phyloP scores from a whole-genome alignment of 768 basidiomycete species.

The Lepiota venenata region DNA sequence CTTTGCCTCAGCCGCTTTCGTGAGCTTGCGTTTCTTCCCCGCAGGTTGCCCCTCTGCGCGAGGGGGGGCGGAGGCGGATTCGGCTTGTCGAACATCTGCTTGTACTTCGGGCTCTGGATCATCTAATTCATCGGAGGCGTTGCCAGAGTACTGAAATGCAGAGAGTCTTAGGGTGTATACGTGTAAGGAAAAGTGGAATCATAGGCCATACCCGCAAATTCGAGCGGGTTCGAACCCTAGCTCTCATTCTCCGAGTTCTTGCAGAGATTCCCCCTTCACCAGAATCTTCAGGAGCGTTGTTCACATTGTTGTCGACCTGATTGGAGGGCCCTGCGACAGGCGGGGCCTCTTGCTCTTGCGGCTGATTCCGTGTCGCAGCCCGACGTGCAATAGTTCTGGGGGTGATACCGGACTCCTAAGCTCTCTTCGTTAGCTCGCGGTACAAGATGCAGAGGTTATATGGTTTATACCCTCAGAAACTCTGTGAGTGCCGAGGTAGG shows the following conservation, averaged over 20 bases:
- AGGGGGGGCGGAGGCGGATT: neutral
- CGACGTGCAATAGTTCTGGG: constrained; percentile 43
- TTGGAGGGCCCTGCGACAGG: constrained; percentile 44
- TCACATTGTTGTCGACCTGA: constrained; percentile 13
- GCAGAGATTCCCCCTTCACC: constrained; percentile 14
- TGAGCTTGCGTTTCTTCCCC: constrained; percentile 54
- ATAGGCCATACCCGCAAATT: neutral
- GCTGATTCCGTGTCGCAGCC: constrained; percentile 27
- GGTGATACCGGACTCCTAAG: constrained; percentile 46
- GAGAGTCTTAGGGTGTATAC: neutral
- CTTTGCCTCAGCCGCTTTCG: constrained; percentile 44
- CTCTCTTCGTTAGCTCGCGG: neutral
- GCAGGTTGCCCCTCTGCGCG: constrained; percentile 23
- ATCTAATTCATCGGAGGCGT: constrained; percentile 77
- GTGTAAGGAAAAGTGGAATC: neutral
- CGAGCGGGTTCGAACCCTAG: constrained; percentile 5
- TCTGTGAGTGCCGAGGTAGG: constrained; percentile 84
- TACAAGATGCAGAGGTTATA: neutral
- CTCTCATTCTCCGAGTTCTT: constrained; percentile 16
- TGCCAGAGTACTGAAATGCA: constrained; percentile 35
- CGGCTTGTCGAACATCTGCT: constrained; percentile 15
- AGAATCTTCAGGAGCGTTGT: constrained; percentile 11
- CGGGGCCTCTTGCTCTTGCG: constrained; percentile 25
- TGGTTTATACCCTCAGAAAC: constrained; percentile 64
- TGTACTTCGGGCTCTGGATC: constrained; percentile 27